Percentiles rank a stretch among this genome's conserved stretches.
These are phyloP conservation scores for Fusarium sambucinum DNA, from an alignment of 2,329 filamentous ascomycete genomes.

Conservation along the genomic window DNA sequence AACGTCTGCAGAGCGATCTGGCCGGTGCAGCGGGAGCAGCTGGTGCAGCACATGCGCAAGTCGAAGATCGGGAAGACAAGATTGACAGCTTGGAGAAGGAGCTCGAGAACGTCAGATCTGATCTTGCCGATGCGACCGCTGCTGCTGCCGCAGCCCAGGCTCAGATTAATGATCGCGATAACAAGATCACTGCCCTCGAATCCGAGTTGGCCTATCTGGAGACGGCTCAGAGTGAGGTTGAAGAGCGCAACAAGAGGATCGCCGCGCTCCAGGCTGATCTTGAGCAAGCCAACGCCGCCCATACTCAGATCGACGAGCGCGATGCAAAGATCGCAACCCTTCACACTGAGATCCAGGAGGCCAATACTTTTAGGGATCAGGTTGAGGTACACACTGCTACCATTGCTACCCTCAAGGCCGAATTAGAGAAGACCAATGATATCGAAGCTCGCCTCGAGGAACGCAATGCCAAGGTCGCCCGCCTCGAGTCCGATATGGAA, in stretches of 20 bases:
- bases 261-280: constrained; percentile 51
- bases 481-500: constrained; percentile 53
- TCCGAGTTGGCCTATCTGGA: constrained; percentile 35
- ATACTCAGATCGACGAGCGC: constrained; percentile 27
- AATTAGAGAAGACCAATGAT: constrained; percentile 33
- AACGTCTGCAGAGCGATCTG: constrained; percentile 49
- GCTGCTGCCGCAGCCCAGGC: constrained; percentile 24
- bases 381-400: constrained; percentile 38
- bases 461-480: constrained; percentile 38
- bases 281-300: constrained; percentile 38
- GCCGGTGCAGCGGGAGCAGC: constrained; percentile 42
- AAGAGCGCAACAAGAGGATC: constrained; percentile 37
- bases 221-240: constrained; percentile 33
- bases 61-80: constrained; percentile 54
- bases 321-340: constrained; percentile 33
- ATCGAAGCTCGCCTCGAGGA: constrained; percentile 36
- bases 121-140: constrained; percentile 33
- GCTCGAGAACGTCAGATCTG: constrained; percentile 33
- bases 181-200: constrained; percentile 38
- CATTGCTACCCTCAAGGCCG: constrained; percentile 40
- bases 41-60: constrained; percentile 43
- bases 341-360: constrained; percentile 37
- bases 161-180: constrained; percentile 42
- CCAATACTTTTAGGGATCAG: constrained; percentile 24
- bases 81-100: constrained; percentile 56